Evolutionary conservation across 2,329 filamentous ascomycete species (phyloP).

Genomic region (Coleophoma crateriformis): DNA sequence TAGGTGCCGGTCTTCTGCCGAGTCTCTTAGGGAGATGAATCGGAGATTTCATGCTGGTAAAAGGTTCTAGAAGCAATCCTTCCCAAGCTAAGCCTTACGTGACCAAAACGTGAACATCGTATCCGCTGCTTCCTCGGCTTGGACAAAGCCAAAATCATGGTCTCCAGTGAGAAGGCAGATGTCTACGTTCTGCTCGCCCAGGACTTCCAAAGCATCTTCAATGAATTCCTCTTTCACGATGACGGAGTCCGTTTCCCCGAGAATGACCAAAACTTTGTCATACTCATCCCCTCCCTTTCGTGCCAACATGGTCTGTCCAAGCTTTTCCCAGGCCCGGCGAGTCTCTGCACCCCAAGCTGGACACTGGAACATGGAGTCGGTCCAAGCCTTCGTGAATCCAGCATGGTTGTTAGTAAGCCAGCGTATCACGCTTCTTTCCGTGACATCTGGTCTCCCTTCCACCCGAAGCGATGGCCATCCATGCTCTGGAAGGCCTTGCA

Average conservation of each 20-base stretch:
- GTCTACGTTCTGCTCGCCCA: no score
- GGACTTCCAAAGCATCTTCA: no score
- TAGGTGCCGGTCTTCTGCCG: no score
- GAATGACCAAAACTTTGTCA: conserved; percentile 44
- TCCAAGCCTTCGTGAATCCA: conserved; percentile 55
- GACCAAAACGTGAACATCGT: no score
- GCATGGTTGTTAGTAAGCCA: conserved; percentile 52
- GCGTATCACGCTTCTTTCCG: conserved; percentile 31
- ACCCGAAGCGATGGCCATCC: conserved; percentile 1
- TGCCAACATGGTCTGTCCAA: conserved; percentile 34
- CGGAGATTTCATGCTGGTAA: no score
- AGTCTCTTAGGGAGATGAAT: no score
- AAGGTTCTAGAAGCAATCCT: no score
- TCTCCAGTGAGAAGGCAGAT: no score
- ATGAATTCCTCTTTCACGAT: conserved; percentile 42
- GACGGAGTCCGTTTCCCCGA: conserved; percentile 39
- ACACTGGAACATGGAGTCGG: conserved; percentile 45
- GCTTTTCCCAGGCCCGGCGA: conserved; percentile 42
- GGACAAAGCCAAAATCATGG: no score
- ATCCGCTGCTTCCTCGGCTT: no score
- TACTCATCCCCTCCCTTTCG: no score
- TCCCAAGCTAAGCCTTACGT: no score
- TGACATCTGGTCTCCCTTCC: conserved; percentile 14
- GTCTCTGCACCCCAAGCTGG: conserved; percentile 46
- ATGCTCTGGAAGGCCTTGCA: not conserved